Conservation (phyloP, 2,329 filamentous ascomycete genomes). For the Talaromyces sp. region DNA sequence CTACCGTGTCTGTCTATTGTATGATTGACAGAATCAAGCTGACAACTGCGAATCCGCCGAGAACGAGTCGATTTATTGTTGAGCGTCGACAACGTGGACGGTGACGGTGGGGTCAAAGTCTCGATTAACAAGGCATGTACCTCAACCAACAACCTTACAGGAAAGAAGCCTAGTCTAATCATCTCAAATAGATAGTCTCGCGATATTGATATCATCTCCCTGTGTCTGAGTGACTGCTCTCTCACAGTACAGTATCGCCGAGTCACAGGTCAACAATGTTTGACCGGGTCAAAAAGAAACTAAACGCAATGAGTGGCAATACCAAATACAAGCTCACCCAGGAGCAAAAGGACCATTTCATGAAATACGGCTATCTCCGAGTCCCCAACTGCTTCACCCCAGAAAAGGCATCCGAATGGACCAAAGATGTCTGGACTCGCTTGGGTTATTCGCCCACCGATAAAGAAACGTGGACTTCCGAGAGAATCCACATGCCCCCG, state of each 20-base stretch:
- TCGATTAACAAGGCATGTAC: not conserved
- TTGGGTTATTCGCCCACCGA: constrained; percentile 61
- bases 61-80: not conserved
- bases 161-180: not conserved
- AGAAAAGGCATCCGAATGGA: constrained; percentile 46
- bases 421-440: constrained; percentile 55
- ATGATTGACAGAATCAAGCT: not conserved
- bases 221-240: not conserved
- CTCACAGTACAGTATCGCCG: not conserved
- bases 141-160: not conserved
- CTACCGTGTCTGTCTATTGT: not conserved
- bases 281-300: not conserved
- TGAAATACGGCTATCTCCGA: constrained; percentile 53
- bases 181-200: not conserved
- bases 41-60: not conserved
- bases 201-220: not conserved
- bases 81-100: not conserved
- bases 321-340: constrained; percentile 32
- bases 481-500: constrained; percentile 60
- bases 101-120: not conserved
- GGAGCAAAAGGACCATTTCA: constrained; percentile 49
- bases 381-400: constrained; percentile 49
- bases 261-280: not conserved
- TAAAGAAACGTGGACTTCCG: constrained; percentile 59
- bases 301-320: not conserved